Evolutionary conservation across 2,329 filamentous ascomycete genomes (phyloP), one percentile per base, ranked within the genome.

Genomic region (Botrytis fabae): DNA sequence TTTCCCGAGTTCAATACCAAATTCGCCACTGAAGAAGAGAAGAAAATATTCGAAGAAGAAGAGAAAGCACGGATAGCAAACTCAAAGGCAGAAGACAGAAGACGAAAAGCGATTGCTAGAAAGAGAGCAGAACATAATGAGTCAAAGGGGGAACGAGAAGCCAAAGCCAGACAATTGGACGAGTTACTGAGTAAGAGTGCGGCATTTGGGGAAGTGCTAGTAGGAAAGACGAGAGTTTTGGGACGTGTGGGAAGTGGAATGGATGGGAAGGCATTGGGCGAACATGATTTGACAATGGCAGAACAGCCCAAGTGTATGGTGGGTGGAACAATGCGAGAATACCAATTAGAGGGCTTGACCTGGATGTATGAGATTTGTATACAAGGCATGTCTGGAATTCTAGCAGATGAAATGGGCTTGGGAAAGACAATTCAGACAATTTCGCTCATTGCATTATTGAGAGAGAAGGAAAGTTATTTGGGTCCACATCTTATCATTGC

Each of bases 401-500:
- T 90, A 2, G 87, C 87, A 0, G 88, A 90, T 76, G 87, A 89
- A 73, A 90, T 89, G 87, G 88, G 88, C 0, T 84, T 89, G 81
- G 88, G 88, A 0, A 90, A 90, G 76, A 85, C 87, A 0, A 81
- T 89, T 10, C 85, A 86, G 2, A 84, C 86, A 0, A 82, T 89
- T 16, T 84, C 86, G 0, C 78, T 88, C 0, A 82, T 88, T 32
- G 95, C 95, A 0, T 90, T 97, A 74, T 85, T 98, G 22, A 90
- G 95, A 76, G 95, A 98, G 78, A 92, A 95, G 77, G 93, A 95
- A 65, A 88, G 91, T 10, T 94, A 96, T 69, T 84, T 88, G 2
- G 96, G 96, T 0, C 96, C 96, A 0, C 97, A 98, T 79, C 83
- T 99, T 35, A 94, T 99, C 70, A 91, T 96, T 10, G 94, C 95